Base-by-base conservation (phyloP, 306 rosid species). In the Abrus pulchellus region DNA sequence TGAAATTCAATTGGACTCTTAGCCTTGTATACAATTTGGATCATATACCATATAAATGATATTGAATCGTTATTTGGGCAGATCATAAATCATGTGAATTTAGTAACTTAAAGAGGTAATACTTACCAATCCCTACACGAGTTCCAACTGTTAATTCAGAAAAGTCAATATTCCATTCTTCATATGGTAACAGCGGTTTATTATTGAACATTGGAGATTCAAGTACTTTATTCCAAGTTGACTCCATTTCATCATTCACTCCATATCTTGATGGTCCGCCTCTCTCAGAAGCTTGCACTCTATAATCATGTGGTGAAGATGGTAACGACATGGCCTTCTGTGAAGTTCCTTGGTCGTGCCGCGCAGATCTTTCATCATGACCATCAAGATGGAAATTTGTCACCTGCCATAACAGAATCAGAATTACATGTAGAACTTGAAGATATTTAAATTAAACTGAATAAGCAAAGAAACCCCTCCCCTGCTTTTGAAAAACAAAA, bases 261-360 rank as follows among this genome's bases (percentile, higher is more conserved):
- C 80, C 78, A 14, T 76, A 88, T 61, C 86, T 84, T 3, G 93
- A 91, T 75, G 86, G 84, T 59, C 89, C 94, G 27, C 86, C 70
- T 85, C 89, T 83, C 83, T 80, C 92, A 50, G 94, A 89, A 52
- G 90, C 80, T 77, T 89, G 93, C 79, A 83, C 83, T 83, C 90
- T 83, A 81, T 96, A 96, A 53, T 87, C 93, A 77, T 96, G 97
- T 8, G 98, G 99, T 52, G 98, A 96, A 55, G 99, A 85, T 32
- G 99, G 99, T 77, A 96, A 86, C 5, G 99, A 96, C 41, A 92
- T 87, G 77, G 98, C 99, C 82, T 91, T 96, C 78, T 93, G 97
- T 12, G 99, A 87, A 76, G 86, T 73, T 43, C 78, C 79, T 78
- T 86, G 87, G 43, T 87, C 94, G 82, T 32, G 87, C 36, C 38